Base-by-base conservation (phyloP, 768 basidiomycete genomes). In the Guyanaporus albipodus region DNA sequence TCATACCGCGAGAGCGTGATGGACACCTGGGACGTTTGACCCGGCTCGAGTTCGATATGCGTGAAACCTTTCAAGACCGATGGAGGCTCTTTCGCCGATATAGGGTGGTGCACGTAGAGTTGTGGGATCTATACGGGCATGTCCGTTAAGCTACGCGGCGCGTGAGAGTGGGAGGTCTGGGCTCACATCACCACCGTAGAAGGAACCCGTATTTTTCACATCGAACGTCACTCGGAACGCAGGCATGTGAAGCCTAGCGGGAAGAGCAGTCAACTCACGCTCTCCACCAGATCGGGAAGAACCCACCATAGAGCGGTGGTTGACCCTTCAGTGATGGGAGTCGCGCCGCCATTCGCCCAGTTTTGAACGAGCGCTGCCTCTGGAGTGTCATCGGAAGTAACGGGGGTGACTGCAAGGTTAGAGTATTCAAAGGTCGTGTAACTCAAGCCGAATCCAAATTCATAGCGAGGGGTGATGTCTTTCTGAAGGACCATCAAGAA, bases 361-460 rank as follows among this genome's bases (percentile, higher is more conserved):
- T 66, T 64, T 1, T 73, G 58, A 17, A 73, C 65, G 10, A 70
- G 64, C 4, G 64, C 67, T 4, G 37, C 45, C 44, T 67, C 50
- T 4, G 61, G 52, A 7, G n/a, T n/a, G n/a, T 73, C 68, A 27
- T 63, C 61, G 15, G 54, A 47, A 8, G 58, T 43, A 4, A 85
- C 62, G 44, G 71, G 68, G 14, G 60, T 61, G 27, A 88, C 66
- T 3, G 70, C 53, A 10, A 93, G 68, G 26, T 75, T 68, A 34
- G 73, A 79, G 63, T 91, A 94, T 26, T 76, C 66, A 64, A 94
- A 97, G 2, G 68, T 76, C 31, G 93, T 86, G 70, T 96, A 97
- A 46, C 83, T 87, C 59, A 94, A 63, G 0, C 93, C 93, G 61
- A 83, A 94, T 5, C 93, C 93, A 62, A 97, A 97, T 59, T 90